phyloP scores from a whole-genome alignment of 768 basidiomycete species.

The Agaricus sinodeliciosus region DNA sequence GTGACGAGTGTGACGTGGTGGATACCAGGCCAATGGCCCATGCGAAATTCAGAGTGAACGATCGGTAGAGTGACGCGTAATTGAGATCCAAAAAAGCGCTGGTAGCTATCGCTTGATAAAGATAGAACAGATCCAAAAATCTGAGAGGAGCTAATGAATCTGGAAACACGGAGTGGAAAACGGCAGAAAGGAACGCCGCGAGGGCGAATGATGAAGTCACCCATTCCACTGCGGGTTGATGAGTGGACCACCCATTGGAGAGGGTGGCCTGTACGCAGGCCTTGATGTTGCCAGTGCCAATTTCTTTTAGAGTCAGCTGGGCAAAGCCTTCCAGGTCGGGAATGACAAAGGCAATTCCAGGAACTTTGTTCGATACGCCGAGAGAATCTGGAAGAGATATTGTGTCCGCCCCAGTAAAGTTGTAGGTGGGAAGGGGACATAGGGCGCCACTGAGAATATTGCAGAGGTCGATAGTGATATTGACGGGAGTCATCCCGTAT shows the following conservation, averaged over 20 bases:
- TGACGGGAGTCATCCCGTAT: slow-evolving; percentile 82
- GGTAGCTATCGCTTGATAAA: slow-evolving; percentile 81
- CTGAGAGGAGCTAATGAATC: slow-evolving; percentile 64
- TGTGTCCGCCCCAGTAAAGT: slow-evolving; percentile 79
- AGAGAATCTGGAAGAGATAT: slow-evolving; percentile 57
- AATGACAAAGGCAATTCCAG: slow-evolving; percentile 75
- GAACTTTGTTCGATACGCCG: slow-evolving; percentile 52
- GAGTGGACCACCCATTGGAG: slow-evolving; percentile 84
- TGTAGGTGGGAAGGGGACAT: slow-evolving; percentile 78
- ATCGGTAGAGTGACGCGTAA: slow-evolving; percentile 78
- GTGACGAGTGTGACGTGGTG: slow-evolving; percentile 40
- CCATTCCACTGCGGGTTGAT: slow-evolving; percentile 74
- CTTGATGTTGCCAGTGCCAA: slow-evolving; percentile 62
- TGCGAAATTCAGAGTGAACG: slow-evolving; percentile 80
- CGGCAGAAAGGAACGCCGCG: slow-evolving; percentile 55
- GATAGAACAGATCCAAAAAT: slow-evolving; percentile 72
- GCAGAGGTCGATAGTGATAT: slow-evolving; percentile 86
- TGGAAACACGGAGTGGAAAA: slow-evolving; percentile 48
- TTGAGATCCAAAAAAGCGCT: slow-evolving; percentile 79
- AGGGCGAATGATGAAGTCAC: slow-evolving; percentile 60
- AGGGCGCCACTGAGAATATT: slow-evolving; percentile 67
- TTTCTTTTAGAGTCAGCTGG: slow-evolving; percentile 66
- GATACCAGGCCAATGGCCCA: slow-evolving; percentile 81
- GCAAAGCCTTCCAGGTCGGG: slow-evolving; percentile 91
- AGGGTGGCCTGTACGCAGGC: slow-evolving; percentile 91